Evolutionary conservation across 257 asterid species (phyloP), one percentile per base, ranked within the genome.

Genomic region (Linderniella brevidens): DNA sequence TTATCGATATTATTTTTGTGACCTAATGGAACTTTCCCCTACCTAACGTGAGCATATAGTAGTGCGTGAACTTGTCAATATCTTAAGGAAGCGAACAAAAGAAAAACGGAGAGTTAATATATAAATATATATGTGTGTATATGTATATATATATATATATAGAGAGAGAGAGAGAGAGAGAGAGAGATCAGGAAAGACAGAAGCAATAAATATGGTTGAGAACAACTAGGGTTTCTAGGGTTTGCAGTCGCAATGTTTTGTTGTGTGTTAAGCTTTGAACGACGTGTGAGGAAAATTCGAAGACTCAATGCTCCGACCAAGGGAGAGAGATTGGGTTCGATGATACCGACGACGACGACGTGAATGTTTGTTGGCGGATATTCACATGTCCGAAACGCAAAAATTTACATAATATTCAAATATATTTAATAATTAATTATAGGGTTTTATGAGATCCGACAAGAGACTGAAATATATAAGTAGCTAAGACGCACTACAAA

Each of bases 341-440:
- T 25, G 32, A 6, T 25, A 25, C 6, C 32, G 32, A 25, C 32
- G 32, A 25, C 32, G 32, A 25, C 86, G 52, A 84, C 93, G 86
- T 80, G 95, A 79, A 79, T 84, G 93, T 80, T 80, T 80, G 93
- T 83, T 84, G 76, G 78, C 62, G 68, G 68, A 70, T 78, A 77
- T 80, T 84, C 92, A 73, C 81, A 67, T 72, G 70, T 25, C 32
- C 32, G 64, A 64, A 55, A 57, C 63, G 46, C 68, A 11, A 25
- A 25, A 25, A 25, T 25, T 25, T 25, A 25, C 32, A 25, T 25
- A 25, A 25, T 25, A 25, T 25, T 25, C 6, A 25, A 2, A 6
- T 25, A 25, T 25, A 25, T 25, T 25, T 25, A 25, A 25, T 2
- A 2, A 25, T 6, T 6, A 25, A 25, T 25, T 25, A 25, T 3